phyloP scores from a whole-genome alignment of 164 flowering plant genomes.

The Nelumbo lutea region DNA sequence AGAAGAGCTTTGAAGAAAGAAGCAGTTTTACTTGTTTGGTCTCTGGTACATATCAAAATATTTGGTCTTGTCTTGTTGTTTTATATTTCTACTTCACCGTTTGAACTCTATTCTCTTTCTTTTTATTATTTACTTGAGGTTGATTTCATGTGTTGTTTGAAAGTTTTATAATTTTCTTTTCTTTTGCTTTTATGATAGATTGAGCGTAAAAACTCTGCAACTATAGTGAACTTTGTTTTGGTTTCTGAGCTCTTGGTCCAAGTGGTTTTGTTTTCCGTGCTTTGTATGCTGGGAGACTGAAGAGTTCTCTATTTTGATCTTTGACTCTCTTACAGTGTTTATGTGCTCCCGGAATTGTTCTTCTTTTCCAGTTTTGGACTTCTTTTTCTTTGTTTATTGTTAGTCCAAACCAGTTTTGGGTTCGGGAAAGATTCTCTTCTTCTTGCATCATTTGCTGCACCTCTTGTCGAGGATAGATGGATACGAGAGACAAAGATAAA shows the following conservation, averaged over 20 bases:
- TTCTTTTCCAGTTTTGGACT: conserved; percentile 3
- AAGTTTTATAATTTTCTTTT: neutral
- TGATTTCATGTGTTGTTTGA: conserved; percentile 3
- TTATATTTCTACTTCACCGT: conserved; percentile 18
- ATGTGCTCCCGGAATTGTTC: neutral
- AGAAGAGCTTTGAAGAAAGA: conserved; percentile 29
- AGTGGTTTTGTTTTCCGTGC: neutral
- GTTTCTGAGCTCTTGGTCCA: conserved; percentile 2
- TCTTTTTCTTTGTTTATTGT: conserved; percentile 1
- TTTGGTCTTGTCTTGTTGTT: conserved; percentile 1
- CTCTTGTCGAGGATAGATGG: conserved; percentile 23
- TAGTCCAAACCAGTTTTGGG: conserved; percentile 4
- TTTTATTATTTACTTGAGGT: conserved; percentile 3
- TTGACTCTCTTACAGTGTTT: neutral
- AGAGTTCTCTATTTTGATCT: neutral
- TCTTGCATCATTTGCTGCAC: conserved; percentile 12
- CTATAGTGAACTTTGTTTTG: conserved; percentile 8
- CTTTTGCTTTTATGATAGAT: conserved; percentile 1
- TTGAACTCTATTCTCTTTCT: conserved; percentile 21
- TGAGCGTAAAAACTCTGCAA: conserved; percentile 7
- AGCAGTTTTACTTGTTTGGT: conserved; percentile 17
- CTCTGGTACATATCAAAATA: conserved; percentile 18
- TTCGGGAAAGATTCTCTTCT: neutral
- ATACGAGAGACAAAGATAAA: conserved; percentile 38
- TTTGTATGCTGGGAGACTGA: neutral